A percentile compares a stretch with the other conserved stretches of the same genome.
Conservation (phyloP, 108 stramenopile species). For the Skeletonema grethae region DNA sequence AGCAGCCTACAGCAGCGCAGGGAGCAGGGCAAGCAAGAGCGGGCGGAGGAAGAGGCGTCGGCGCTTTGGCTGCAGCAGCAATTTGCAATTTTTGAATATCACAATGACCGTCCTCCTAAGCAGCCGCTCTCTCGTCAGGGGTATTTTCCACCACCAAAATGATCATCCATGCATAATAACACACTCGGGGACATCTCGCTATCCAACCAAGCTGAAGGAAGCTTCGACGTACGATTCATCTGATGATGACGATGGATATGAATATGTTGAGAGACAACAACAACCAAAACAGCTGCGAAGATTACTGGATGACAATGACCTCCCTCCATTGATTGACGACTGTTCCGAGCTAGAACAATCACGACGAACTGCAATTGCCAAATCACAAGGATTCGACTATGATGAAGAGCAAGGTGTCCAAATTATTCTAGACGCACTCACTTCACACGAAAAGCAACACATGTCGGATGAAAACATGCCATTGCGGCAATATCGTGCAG, state of each 20-base stretch:
- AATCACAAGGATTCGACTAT: conserved; percentile 22
- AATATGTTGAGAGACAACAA: neutral
- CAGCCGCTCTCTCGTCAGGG: neutral
- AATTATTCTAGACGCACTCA: conserved; percentile 49
- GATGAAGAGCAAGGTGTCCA: conserved; percentile 53
- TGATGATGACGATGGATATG: neutral
- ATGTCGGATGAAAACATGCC: conserved; percentile 77
- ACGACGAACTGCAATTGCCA: conserved; percentile 17
- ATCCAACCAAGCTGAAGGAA: neutral
- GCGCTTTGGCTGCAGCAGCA: too few relatives aligned
- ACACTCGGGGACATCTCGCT: neutral
- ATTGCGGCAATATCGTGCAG: conserved; percentile 80
- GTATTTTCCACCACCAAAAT: conserved; percentile 2
- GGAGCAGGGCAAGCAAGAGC: too few relatives aligned
- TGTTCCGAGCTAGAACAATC: conserved; percentile 21
- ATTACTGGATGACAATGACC: neutral
- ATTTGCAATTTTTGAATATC: neutral
- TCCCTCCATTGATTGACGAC: conserved; percentile 35
- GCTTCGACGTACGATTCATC: neutral
- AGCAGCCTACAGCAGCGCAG: too few relatives aligned
- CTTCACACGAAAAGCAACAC: conserved; percentile 50
- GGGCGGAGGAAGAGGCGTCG: too few relatives aligned
- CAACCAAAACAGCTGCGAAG: neutral
- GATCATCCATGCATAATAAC: conserved; percentile 6
- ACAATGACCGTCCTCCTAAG: neutral